phyloP scores from a whole-genome alignment of 2,329 filamentous ascomycete species.

The Piedraia hortae region DNA sequence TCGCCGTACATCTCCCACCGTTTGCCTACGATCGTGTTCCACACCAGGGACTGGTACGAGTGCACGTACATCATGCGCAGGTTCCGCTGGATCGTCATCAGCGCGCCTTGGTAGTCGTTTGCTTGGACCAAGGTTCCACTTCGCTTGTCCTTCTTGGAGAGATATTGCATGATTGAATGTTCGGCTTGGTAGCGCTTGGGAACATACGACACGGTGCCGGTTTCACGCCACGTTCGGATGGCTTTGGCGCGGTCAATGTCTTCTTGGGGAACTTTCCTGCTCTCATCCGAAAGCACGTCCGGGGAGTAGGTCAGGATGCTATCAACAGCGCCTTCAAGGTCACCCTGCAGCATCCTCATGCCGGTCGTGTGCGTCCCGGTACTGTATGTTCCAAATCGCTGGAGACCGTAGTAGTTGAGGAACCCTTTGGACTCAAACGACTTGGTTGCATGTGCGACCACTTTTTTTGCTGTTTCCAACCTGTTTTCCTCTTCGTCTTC shows the following conservation, averaged over 20 bases:
- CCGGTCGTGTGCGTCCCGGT: constrained; percentile 70
- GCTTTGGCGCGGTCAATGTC: constrained; percentile 55
- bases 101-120: constrained; percentile 53
- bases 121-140: constrained; percentile 21
- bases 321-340: constrained; percentile 57
- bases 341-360: constrained; percentile 51
- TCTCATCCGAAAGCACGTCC: constrained; percentile 28
- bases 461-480: constrained; percentile 20
- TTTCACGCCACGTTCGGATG: constrained; percentile 42
- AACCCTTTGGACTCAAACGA: constrained; percentile 52
- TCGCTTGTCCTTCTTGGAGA: constrained; percentile 22
- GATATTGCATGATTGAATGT: constrained; percentile 46
- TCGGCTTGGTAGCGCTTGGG: constrained; percentile 68
- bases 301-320: constrained; percentile 48
- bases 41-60: constrained; percentile 82
- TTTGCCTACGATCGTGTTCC: constrained; percentile 63
- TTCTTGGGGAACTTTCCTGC: constrained; percentile 35
- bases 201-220: constrained; percentile 36
- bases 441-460: constrained; percentile 31
- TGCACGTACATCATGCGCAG: constrained; percentile 87
- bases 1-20: constrained; percentile 52
- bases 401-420: constrained; percentile 95
- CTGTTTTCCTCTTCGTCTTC: constrained; percentile 15
- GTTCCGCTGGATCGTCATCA: constrained; percentile 54
- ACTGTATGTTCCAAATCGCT: constrained; percentile 73